A percentile compares a stretch with the other conserved stretches of the same genome.
These are phyloP conservation scores for Aspergillus tubingensis DNA, from an alignment of 2,329 filamentous ascomycete genomes.

Conservation along the genomic window DNA sequence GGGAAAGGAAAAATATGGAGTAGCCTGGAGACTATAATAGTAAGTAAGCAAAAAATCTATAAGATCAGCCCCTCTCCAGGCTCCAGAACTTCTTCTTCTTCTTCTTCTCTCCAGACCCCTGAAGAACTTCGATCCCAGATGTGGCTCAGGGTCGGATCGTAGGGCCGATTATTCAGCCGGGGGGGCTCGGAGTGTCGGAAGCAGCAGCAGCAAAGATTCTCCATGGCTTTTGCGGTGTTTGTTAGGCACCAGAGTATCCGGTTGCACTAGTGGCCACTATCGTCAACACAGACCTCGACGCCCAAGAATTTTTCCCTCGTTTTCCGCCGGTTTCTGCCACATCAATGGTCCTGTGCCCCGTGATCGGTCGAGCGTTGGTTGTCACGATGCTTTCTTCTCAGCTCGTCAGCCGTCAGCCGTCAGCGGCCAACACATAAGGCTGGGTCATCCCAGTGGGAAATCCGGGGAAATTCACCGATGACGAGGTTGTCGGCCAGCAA, in stretches of 20 bases:
- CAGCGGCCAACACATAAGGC: not conserved
- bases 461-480: not conserved
- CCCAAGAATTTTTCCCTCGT: not conserved
- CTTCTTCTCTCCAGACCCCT: not conserved
- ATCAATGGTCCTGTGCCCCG: not conserved
- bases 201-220: not conserved
- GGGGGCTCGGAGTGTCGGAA: constrained; percentile 6
- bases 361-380: not conserved
- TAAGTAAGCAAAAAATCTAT: too few species aligned
- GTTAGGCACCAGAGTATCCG: constrained; percentile 21
- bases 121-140: not conserved
- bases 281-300: not conserved
- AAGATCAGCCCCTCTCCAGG: not conserved
- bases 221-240: not conserved
- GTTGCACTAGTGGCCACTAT: constrained; percentile 3
- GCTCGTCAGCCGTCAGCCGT: not conserved
- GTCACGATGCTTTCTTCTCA: too few species aligned
- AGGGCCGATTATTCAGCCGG: constrained; percentile 1
- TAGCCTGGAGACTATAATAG: not conserved
- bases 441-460: not conserved
- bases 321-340: constrained; percentile 2
- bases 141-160: not conserved
- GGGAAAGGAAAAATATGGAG: not conserved
- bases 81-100: not conserved
- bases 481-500: not conserved